phyloP scores from a whole-genome alignment of 208 protist genomes.

The Balamuthia mandrillaris region DNA sequence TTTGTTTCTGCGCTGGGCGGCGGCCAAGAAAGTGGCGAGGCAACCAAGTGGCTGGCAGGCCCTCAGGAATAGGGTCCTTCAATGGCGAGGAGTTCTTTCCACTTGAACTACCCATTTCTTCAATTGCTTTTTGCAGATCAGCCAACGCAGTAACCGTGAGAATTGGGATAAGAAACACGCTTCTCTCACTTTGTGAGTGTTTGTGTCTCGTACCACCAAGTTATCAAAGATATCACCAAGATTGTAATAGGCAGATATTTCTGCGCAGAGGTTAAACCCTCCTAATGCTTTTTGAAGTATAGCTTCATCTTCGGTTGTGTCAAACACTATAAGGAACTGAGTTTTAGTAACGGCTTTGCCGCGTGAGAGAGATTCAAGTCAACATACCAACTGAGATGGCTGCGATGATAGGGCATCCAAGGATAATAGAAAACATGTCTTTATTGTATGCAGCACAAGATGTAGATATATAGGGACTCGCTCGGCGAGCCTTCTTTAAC shows the following conservation, averaged over 20 bases:
- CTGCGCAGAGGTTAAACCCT: conserved; percentile 66
- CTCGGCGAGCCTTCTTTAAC: too few relatives aligned
- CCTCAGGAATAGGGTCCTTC: conserved; percentile 56
- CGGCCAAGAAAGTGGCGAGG: too few relatives aligned
- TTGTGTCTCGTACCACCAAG: conserved; percentile 53
- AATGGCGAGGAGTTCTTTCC: too few relatives aligned
- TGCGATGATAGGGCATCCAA: conserved; percentile 57
- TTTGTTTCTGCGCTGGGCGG: too few relatives aligned
- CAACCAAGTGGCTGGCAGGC: too few relatives aligned
- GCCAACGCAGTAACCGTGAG: background rate
- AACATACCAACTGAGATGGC: conserved; percentile 51
- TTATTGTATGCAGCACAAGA: too few relatives aligned
- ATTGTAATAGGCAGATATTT: conserved; percentile 62
- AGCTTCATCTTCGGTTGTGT: conserved; percentile 58
- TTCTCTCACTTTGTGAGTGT: background rate
- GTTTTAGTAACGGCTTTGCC: too few relatives aligned
- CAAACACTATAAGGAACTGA: conserved; percentile 62
- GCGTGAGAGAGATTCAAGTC: too few relatives aligned
- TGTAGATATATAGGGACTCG: too few relatives aligned
- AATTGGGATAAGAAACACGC: too few relatives aligned
- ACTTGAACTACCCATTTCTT: background rate
- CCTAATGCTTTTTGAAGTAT: conserved; percentile 52
- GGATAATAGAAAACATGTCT: conserved; percentile 6
- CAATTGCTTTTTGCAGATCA: background rate
- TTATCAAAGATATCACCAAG: conserved; percentile 71